Evolutionary conservation across 345 rosid genomes (phyloP), one percentile per base, ranked within the genome.

Genomic region (Euclidium syriacum): DNA sequence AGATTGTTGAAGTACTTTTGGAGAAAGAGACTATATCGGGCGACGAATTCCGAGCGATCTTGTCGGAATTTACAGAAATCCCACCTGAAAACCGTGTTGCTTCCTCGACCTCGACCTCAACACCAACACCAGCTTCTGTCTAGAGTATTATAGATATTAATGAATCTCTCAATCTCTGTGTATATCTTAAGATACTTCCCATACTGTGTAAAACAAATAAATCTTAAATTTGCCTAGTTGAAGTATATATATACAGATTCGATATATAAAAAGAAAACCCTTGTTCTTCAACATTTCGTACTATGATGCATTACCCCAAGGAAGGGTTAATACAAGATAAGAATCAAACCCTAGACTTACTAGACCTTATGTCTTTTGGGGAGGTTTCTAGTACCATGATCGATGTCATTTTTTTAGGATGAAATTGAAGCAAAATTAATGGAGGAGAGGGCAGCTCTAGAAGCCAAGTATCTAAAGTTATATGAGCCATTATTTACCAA

Each of bases 41-140:
- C 1, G 95, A 92, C 35, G 98, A 92, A 79, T 92, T 89, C 83
- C 71, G 98, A 30, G 94, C 95, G 39, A 84, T 92, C 64, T 82
- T 92, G n/a, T 84, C 98, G 0, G 95, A 89, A 44, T 92, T 92
- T 67, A 84, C 77, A 1, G 98, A 92, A 64, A 89, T 92, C 40
- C 98, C 98, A 6, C 78, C 43, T 0, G 98, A 89, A 62, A 92
- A 92, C 69, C 78, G 81, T 44, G 96, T 87, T 55, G 66, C 95
- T 14, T 78, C 96, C 7, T 82, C 90, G 18, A 23, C 62, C 4
- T 41, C 69, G 9, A 44, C 52, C 0, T 42, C 70, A 4, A 81
- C 84, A 32, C 33, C 95, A 5, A 83, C 80, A 29, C 53, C 70
- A 39, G 65, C 70, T 33, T 18, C 71, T 10, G 62, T 64, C 26